phyloP scores from a whole-genome alignment of 2,329 filamentous ascomycete species.

The Fusarium sp. region DNA sequence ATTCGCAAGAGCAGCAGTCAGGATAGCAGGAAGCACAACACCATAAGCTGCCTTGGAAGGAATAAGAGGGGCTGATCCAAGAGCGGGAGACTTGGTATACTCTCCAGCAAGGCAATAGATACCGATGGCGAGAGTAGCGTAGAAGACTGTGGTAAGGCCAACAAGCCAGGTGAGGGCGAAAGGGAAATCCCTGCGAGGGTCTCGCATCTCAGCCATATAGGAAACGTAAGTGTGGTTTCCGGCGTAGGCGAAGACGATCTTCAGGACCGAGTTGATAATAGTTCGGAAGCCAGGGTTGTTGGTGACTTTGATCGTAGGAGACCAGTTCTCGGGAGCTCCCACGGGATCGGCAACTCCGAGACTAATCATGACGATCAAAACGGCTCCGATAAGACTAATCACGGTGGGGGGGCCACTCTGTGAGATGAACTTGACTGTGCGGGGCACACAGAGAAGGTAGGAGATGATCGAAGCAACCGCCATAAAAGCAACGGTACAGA shows the following conservation, averaged over 20 bases:
- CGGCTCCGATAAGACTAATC: slow-evolving; percentile 17
- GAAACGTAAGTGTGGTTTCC: slow-evolving; percentile 45
- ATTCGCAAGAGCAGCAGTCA: slow-evolving; percentile 41
- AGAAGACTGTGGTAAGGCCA: slow-evolving; percentile 27
- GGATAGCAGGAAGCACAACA: slow-evolving; percentile 37
- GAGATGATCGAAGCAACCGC: slow-evolving; percentile 15
- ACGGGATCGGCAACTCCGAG: slow-evolving; percentile 19
- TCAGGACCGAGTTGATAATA: slow-evolving; percentile 30
- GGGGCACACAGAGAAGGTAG: slow-evolving; percentile 17
- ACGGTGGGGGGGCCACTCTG: slow-evolving; percentile 22
- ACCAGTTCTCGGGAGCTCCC: slow-evolving; percentile 13
- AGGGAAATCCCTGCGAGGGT: slow-evolving; percentile 40
- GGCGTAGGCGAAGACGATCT: slow-evolving; percentile 42
- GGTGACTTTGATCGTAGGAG: slow-evolving; percentile 21
- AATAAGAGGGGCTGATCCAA: slow-evolving; percentile 37
- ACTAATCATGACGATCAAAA: slow-evolving; percentile 32
- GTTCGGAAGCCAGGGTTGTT: slow-evolving; percentile 31
- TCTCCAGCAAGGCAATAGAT: slow-evolving; percentile 45
- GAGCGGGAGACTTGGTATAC: slow-evolving; percentile 34
- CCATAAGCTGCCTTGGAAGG: slow-evolving; percentile 45
- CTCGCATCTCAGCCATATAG: slow-evolving; percentile 45
- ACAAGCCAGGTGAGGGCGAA: slow-evolving; percentile 33
- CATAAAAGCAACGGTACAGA: slow-evolving; percentile 29
- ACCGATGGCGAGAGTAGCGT: slow-evolving; percentile 36
- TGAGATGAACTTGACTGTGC: slow-evolving; percentile 33